phyloP scores from a whole-genome alignment of 1,284 basidiomycete species.

The Volvariella surrecta region DNA sequence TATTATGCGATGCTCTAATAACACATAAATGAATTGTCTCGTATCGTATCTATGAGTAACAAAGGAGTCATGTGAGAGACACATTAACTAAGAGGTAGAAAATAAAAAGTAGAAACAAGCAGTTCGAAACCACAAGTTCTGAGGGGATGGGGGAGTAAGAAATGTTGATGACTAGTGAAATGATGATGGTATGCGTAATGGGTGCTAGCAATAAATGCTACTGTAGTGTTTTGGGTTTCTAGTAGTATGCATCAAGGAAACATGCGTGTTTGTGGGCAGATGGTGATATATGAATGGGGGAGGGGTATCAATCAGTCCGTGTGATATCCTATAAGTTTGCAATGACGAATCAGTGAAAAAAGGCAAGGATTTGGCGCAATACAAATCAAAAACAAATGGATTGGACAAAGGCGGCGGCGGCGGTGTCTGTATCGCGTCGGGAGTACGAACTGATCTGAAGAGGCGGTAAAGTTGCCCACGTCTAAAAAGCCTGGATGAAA shows the following conservation, averaged over 20 bases:
- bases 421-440: conserved; percentile 14
- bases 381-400: conserved; percentile 8
- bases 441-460: conserved; percentile 3
- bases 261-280: neutral
- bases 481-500: conserved; percentile 2
- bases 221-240: neutral
- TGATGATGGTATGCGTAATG: neutral
- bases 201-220: neutral
- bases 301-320: conserved; percentile 19
- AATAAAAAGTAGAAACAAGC: too few species aligned
- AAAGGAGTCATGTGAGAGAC: too few species aligned
- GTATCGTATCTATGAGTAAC: conserved; percentile 12
- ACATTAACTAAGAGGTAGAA: too few species aligned
- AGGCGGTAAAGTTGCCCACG: conserved; percentile 2
- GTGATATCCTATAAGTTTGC: conserved; percentile 6
- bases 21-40: conserved; percentile 14
- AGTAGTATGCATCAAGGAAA: neutral
- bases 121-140: too few species aligned
- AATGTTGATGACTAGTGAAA: conserved; percentile 5
- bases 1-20: conserved; percentile 2
- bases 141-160: neutral
- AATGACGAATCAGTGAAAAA: neutral
- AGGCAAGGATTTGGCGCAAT: conserved; percentile 13
- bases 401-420: neutral
- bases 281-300: neutral